Evolutionary conservation across 1,284 basidiomycete genomes (phyloP).

Genomic region (Sporisorium scitamineum): DNA sequence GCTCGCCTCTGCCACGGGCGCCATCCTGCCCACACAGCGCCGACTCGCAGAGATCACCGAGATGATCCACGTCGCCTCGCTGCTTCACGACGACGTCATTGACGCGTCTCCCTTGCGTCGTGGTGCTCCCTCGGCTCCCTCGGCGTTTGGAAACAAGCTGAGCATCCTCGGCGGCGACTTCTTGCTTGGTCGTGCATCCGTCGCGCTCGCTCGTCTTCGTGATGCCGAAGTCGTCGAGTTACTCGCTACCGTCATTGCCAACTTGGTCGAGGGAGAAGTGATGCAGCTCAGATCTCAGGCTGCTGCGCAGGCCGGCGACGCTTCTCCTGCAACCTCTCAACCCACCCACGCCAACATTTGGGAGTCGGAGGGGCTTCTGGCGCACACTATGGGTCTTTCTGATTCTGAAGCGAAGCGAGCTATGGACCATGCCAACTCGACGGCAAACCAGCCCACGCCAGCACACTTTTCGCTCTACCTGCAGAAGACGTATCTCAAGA

Average conservation of each 20-base stretch:
- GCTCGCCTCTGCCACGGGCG: constrained; percentile 24
- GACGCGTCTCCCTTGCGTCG: constrained; percentile 86
- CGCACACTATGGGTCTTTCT: constrained; percentile 38
- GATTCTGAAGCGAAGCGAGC: constrained; percentile 9
- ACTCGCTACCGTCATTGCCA: constrained; percentile 90
- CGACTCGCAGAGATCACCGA: constrained; percentile 96
- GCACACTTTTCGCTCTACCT: constrained; percentile 88
- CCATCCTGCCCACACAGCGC: constrained; percentile 83
- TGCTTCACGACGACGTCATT: constrained; percentile 95
- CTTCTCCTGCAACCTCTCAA: constrained; percentile 11
- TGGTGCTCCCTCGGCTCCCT: constrained; percentile 84
- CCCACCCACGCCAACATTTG: constrained; percentile 40
- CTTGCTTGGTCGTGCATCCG: constrained; percentile 88
- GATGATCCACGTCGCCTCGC: constrained; percentile 97
- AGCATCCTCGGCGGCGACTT: constrained; percentile 95
- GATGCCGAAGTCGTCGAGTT: constrained; percentile 91
- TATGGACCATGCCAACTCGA: neutral
- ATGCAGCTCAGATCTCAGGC: constrained; percentile 77
- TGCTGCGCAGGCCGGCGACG: constrained; percentile 18
- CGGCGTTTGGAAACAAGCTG: constrained; percentile 93
- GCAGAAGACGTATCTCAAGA: constrained; percentile 95
- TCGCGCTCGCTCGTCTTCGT: constrained; percentile 87
- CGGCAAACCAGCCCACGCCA: constrained; percentile 60
- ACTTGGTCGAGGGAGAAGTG: constrained; percentile 96
- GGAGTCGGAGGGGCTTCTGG: constrained; percentile 41